Conservation (phyloP, 768 basidiomycete genomes). For the Rhodotorula kratochvilovae region DNA sequence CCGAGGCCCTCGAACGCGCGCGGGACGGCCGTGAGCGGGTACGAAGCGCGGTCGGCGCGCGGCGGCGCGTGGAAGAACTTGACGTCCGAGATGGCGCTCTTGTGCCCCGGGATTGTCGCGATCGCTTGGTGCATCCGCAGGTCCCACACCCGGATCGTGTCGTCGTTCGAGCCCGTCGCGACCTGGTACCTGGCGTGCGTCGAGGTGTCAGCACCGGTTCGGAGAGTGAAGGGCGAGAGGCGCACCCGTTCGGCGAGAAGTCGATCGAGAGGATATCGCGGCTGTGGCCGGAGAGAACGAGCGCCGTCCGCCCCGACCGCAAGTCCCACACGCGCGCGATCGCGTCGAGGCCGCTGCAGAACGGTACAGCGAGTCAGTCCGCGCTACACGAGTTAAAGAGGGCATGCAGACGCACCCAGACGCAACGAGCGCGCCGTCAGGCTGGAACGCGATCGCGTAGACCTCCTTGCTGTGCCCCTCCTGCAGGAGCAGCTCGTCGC, state of each 20-base stretch:
- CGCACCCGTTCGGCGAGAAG: constrained; percentile 94
- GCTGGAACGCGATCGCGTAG: constrained; percentile 90
- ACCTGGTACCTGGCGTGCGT: constrained; percentile 73
- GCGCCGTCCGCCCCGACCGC: constrained; percentile 87
- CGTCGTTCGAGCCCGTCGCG: constrained; percentile 92
- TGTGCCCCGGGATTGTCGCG: constrained; percentile 93
- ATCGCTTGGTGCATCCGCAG: constrained; percentile 85
- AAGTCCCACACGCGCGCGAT: constrained; percentile 97
- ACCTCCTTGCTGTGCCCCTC: constrained; percentile 98
- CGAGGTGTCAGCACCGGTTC: background rate
- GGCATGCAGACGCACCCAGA: constrained; percentile 65
- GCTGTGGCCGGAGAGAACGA: constrained; percentile 96
- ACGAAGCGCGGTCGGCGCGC: background rate
- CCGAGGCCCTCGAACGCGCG: constrained; percentile 24
- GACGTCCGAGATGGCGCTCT: constrained; percentile 89
- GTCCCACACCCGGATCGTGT: constrained; percentile 98
- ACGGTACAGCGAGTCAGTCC: no score
- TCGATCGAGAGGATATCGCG: constrained; percentile 83
- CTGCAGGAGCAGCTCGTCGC: constrained; percentile 73
- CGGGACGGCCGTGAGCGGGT: constrained; percentile 21
- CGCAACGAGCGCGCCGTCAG: constrained; percentile 84
- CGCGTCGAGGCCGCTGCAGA: constrained; percentile 84
- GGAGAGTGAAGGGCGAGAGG: background rate
- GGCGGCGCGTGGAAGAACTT: constrained; percentile 69
- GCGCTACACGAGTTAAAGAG: background rate